These are phyloP conservation scores for Afroboletus lepidellus DNA, from an alignment of 1,284 basidiomycete genomes.

Conservation along the genomic window DNA sequence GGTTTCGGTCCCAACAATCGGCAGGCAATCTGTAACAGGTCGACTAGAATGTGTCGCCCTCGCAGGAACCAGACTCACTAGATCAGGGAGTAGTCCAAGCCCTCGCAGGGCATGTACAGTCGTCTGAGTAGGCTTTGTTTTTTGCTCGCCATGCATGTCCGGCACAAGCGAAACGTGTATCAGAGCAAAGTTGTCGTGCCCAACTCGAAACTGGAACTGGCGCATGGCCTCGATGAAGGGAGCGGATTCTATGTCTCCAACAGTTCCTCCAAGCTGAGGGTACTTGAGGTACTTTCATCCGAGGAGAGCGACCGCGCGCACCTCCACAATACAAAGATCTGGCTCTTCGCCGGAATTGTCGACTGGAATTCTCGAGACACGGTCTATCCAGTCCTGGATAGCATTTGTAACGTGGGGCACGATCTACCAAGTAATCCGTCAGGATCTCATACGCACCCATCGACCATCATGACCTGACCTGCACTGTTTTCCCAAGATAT, in stretches of 20 bases:
- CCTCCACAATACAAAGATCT: constrained; percentile 97
- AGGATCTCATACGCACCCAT: background rate
- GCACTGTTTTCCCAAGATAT: constrained; percentile 97
- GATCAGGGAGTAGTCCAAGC: constrained; percentile 89
- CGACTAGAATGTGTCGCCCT: background rate
- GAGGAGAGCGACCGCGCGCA: constrained; percentile 28
- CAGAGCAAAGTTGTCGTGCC: constrained; percentile 95
- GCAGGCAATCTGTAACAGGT: constrained; percentile 77
- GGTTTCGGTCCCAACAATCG: constrained; percentile 72
- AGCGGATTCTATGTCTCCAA: constrained; percentile 94
- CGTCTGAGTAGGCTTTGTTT: constrained; percentile 98
- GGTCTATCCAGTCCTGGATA: constrained; percentile 98
- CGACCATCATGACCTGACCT: constrained; percentile 43
- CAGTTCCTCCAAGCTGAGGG: constrained; percentile 87
- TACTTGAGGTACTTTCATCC: constrained; percentile 5
- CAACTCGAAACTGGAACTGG: constrained; percentile 99
- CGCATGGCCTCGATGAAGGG: constrained; percentile 99
- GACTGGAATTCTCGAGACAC: constrained; percentile 90
- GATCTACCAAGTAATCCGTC: constrained; percentile 55
- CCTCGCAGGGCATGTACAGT: constrained; percentile 94
- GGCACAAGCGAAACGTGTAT: constrained; percentile 98
- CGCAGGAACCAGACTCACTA: constrained; percentile 54
- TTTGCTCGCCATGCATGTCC: constrained; percentile 97
- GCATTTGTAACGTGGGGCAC: constrained; percentile 96
- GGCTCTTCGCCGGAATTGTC: constrained; percentile 93